Base-by-base conservation (phyloP, 2,329 filamentous ascomycete species). In the Grosmannia penicillata region DNA sequence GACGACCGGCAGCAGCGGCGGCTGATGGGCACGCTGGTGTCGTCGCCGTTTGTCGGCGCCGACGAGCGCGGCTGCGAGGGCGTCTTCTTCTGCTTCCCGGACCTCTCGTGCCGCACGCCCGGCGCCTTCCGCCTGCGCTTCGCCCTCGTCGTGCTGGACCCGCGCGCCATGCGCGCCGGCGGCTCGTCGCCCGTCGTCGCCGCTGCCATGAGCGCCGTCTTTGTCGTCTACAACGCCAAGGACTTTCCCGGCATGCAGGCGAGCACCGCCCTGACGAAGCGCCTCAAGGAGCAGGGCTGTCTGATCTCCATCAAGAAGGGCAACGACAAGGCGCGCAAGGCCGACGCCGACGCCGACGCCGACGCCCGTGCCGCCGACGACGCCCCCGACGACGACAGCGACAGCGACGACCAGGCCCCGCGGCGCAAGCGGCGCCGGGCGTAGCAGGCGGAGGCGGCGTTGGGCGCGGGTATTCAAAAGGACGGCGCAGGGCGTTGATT, bases 291-390 rank as follows among this genome's bases (percentile, higher is more conserved):
- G 49, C 83, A 89, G 57, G 83, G 83, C 4, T 83, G 83, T 50
- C 75, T 85, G 36, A 86, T 91, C 44, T 82, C 82, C 26, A 82
- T 89, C 45, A 89, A 89, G 61, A 91, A 89, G 54, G 83, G 83
- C 13, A 86, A 83, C 47, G 79, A 85, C 42, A 76, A 73, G 56
- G 61, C 60, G 17, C 24, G 32, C 14, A 56, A 48, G 23, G 25
- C 41, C 13, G 60, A 62, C 10, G 62, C 64, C n/a, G 62, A 59
- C 28, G 62, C 61, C 13, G 62, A 61, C 4, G 64, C 65, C 15
- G 63, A 61, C 2, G 59, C 60, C 4, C 59, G 61, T 9, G 57
- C 45, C 3, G 43, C 43, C 2, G 41, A 25, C 23, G 15, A 25
- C 4, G 10, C 6, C 18, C 8, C 6, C 18, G 17, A 22, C 24